phyloP scores from a whole-genome alignment of 1,284 basidiomycete genomes.

The Microbotryomycetes sp. region DNA sequence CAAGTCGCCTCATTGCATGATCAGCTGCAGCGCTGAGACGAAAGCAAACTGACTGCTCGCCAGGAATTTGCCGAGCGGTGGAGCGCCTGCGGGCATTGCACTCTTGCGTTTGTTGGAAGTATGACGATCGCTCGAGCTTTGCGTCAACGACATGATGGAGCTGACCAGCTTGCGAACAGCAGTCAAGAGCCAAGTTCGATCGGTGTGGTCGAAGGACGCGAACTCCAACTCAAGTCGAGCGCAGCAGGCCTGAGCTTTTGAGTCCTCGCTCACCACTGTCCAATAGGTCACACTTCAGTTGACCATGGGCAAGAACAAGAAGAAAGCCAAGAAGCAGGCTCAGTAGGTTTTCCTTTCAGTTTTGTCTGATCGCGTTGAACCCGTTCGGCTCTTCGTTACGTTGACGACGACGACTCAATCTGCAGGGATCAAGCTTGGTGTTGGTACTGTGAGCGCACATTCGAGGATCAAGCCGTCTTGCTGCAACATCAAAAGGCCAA shows the following conservation, averaged over 20 bases:
- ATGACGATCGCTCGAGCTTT: no score
- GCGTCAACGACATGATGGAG: no score
- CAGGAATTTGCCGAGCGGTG: constrained; percentile 77
- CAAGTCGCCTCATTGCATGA: constrained; percentile 46
- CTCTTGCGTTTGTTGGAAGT: no score
- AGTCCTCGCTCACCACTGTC: no score
- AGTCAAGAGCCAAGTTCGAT: no score
- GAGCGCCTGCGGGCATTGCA: constrained; percentile 17
- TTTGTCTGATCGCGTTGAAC: no score
- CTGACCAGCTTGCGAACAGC: no score
- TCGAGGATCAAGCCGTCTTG: constrained; percentile 80
- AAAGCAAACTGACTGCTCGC: constrained; percentile 62
- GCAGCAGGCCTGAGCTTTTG: no score
- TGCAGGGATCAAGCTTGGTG: constrained; percentile 58
- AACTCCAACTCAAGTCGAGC: no score
- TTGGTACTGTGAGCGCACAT: constrained; percentile 99
- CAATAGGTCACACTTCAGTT: background rate
- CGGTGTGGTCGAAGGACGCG: no score
- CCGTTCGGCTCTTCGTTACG: constrained; percentile 9
- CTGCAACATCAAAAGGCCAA: constrained; percentile 99
- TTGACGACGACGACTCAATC: background rate
- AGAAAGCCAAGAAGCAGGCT: constrained; percentile 38
- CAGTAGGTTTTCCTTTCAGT: no score
- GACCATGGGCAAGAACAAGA: constrained; percentile 42
- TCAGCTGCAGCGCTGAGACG: no score